These are phyloP conservation scores for Amborella trichopoda DNA, from an alignment of 164 flowering plant genomes.

Conservation along the genomic window DNA sequence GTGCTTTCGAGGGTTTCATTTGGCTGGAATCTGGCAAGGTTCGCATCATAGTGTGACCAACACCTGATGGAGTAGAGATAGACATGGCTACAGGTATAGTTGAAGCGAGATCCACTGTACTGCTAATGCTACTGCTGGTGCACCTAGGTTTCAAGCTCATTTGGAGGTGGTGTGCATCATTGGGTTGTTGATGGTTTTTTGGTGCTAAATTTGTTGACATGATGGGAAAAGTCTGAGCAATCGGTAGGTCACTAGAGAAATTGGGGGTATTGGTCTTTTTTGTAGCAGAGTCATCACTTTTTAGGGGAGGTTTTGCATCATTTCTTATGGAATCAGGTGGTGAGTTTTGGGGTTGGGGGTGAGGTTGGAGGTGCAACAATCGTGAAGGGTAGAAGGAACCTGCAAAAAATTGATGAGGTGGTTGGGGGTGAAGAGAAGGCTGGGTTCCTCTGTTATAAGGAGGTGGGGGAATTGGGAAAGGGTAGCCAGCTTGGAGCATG, in stretches of 20 bases:
- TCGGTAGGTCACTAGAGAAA: not conserved
- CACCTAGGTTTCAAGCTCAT: conserved; percentile 3
- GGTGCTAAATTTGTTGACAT: not conserved
- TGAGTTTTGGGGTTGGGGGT: conserved; percentile 2
- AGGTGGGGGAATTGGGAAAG: conserved; percentile 10
- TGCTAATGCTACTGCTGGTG: not conserved
- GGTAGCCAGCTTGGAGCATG: conserved; percentile 7
- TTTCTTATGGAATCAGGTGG: not conserved
- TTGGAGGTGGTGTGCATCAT: conserved; percentile 5
- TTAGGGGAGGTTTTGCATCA: not conserved
- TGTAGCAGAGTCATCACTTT: not conserved
- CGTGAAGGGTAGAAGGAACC: conserved; percentile 9
- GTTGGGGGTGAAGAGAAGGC: conserved; percentile 3
- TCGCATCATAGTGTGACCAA: conserved; percentile 7
- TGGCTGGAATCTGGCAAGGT: conserved; percentile 1
- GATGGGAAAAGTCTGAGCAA: conserved; percentile 4
- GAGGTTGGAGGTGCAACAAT: conserved; percentile 7
- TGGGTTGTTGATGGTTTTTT: conserved; percentile 5
- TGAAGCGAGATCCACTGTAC: too few species aligned
- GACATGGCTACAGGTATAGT: too few species aligned
- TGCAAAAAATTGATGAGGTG: conserved; percentile 5
- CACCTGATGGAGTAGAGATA: too few species aligned
- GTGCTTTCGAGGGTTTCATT: conserved; percentile 5
- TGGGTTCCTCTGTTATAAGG: conserved; percentile 9
- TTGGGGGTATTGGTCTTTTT: conserved; percentile 4